Percentiles rank a stretch among this genome's conserved stretches.
Evolutionary conservation across 208 protist species (phyloP).

Genomic region (Leishmania lainsoni): DNA sequence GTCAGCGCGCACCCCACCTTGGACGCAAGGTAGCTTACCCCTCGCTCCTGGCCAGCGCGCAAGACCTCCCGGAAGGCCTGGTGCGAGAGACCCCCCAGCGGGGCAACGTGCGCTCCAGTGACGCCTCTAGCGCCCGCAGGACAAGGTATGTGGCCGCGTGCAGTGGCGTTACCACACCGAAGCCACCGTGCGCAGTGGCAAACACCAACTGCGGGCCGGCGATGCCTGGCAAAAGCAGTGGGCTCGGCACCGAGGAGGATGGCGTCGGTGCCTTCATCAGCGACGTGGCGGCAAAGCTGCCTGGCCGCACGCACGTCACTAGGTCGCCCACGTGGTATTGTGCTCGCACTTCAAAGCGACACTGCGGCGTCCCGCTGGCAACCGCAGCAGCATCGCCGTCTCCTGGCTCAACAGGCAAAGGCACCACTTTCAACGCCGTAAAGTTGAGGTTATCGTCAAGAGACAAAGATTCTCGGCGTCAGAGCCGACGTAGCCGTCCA

Average conservation of each 20-base stretch:
- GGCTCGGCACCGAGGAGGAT: neutral
- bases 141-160: constrained; percentile 50
- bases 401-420: constrained; percentile 6
- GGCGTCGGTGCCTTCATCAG: neutral
- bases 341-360: constrained; percentile 31
- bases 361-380: neutral
- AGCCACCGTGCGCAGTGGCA: constrained; percentile 69
- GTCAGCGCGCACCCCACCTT: constrained; percentile 12
- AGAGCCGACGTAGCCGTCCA: constrained; percentile 46
- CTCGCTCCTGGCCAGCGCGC: constrained; percentile 52
- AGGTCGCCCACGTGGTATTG: constrained; percentile 80
- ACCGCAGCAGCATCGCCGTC: constrained; percentile 3
- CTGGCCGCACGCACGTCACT: constrained; percentile 59
- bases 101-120: constrained; percentile 23
- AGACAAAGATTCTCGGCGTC: constrained; percentile 40
- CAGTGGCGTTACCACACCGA: constrained; percentile 77
- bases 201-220: constrained; percentile 66
- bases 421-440: constrained; percentile 36
- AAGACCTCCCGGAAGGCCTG: constrained; percentile 51
- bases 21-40: constrained; percentile 29
- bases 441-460: constrained; percentile 78
- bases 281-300: constrained; percentile 64
- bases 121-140: constrained; percentile 52
- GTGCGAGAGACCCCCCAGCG: constrained; percentile 47
- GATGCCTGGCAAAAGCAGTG: constrained; percentile 40